phyloP scores from a whole-genome alignment of 495 filamentous ascomycete species.

The Penicillium bialowiezense region DNA sequence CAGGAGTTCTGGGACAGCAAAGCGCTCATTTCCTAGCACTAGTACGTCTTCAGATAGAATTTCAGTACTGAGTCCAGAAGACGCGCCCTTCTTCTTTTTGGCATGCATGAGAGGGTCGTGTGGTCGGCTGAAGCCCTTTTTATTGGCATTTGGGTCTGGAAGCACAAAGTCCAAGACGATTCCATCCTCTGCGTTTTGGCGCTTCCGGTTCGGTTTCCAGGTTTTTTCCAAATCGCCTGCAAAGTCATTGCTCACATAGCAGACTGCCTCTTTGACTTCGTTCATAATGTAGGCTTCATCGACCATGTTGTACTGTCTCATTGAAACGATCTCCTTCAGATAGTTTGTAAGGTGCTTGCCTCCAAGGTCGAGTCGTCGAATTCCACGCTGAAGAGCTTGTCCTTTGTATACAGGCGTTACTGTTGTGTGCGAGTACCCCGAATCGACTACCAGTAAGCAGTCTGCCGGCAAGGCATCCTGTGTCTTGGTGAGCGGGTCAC shows the following conservation, averaged over 20 bases:
- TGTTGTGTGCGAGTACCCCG: slow-evolving; percentile 92
- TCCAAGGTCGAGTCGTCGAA: slow-evolving; percentile 86
- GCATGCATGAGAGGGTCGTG: slow-evolving; percentile 66
- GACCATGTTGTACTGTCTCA: slow-evolving; percentile 90
- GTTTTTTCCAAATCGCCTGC: slow-evolving; percentile 71
- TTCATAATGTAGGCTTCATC: slow-evolving; percentile 91
- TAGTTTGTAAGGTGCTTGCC: slow-evolving; percentile 95
- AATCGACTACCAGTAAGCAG: slow-evolving; percentile 83
- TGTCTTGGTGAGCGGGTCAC: slow-evolving; percentile 35
- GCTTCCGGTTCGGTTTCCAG: slow-evolving; percentile 74
- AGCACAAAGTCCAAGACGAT: slow-evolving; percentile 91
- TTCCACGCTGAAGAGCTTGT: slow-evolving; percentile 71
- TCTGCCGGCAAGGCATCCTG: slow-evolving; percentile 58
- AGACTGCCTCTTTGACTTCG: slow-evolving; percentile 89
- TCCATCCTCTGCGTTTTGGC: slow-evolving; percentile 50
- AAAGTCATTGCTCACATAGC: slow-evolving; percentile 81
- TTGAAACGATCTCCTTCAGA: slow-evolving; percentile 83
- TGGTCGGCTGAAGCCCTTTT: slow-evolving; percentile 69
- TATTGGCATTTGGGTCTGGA: slow-evolving; percentile 78
- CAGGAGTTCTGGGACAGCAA: slow-evolving; percentile 84
- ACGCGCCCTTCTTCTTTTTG: slow-evolving; percentile 55
- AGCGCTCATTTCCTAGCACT: slow-evolving; percentile 87
- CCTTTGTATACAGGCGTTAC: slow-evolving; percentile 82
- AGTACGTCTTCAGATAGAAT: slow-evolving; percentile 73
- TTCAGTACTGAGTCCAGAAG: slow-evolving; percentile 50